phyloP scores from a whole-genome alignment of 805 yeast species.

The Cyberlindnera mrakii region DNA sequence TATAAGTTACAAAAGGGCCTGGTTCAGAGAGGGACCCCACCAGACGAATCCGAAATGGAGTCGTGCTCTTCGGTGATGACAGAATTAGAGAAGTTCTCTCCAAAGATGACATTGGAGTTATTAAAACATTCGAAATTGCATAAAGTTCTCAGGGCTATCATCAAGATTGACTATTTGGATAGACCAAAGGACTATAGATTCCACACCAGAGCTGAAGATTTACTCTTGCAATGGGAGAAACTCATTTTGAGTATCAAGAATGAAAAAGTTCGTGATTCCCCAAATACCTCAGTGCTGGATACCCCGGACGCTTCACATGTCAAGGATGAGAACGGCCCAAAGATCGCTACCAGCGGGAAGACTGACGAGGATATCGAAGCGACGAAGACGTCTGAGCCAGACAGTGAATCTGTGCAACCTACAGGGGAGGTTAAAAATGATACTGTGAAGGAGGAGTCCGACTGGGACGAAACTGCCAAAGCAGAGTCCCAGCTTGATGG shows the following conservation, averaged over 20 bases:
- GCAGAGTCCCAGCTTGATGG: background rate
- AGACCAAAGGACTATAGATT: slow-evolving; percentile 39
- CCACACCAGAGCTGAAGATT: slow-evolving; percentile 37
- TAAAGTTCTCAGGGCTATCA: slow-evolving; percentile 45
- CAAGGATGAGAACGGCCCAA: background rate
- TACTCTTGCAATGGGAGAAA: slow-evolving; percentile 37
- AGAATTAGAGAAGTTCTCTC: slow-evolving; percentile 36
- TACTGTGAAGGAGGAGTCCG: too few relatives aligned
- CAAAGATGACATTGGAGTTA: slow-evolving; percentile 30
- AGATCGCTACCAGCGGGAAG: background rate
- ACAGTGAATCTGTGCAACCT: background rate
- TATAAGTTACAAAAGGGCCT: slow-evolving; percentile 42
- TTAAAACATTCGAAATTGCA: slow-evolving; percentile 42
- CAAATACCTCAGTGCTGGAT: slow-evolving; percentile 12
- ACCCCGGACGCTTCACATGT: background rate
- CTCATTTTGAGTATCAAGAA: slow-evolving; percentile 20
- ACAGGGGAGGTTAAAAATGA: background rate
- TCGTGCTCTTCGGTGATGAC: slow-evolving; percentile 26
- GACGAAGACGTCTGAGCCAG: background rate
- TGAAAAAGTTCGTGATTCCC: slow-evolving; percentile 8
- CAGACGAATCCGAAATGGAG: slow-evolving; percentile 34
- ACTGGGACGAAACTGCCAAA: too few relatives aligned
- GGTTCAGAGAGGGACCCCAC: slow-evolving; percentile 35
- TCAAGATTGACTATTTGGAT: slow-evolving; percentile 33
- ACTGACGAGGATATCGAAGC: background rate